phyloP scores from a whole-genome alignment of 371 early-diverging fungal species.

The Syncephalis plumigaleata region DNA sequence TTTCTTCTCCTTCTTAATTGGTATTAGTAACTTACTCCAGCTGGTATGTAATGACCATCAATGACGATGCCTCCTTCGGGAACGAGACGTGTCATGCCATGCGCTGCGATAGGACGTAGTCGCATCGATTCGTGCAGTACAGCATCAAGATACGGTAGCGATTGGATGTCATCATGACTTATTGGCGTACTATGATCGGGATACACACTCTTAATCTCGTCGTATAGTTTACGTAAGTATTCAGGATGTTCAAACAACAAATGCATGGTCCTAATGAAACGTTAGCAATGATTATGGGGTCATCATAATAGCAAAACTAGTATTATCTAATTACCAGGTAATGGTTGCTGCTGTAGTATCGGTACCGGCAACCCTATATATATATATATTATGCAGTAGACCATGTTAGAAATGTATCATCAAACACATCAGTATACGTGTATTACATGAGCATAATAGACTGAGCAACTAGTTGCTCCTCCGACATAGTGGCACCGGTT shows the following conservation, averaged over 20 bases:
- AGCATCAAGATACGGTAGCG: slow-evolving; percentile 16
- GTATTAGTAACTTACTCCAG: slow-evolving; percentile 1
- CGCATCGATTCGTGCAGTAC: slow-evolving; percentile 18
- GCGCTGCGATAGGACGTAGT: slow-evolving; percentile 8
- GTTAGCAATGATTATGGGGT: no score
- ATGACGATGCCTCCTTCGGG: slow-evolving; percentile 11
- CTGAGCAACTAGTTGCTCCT: not conserved
- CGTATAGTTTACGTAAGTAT: not conserved
- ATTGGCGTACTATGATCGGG: not conserved
- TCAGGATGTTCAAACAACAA: not conserved
- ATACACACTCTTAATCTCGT: not conserved
- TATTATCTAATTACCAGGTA: not conserved
- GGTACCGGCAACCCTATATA: not conserved
- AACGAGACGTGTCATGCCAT: slow-evolving; percentile 9
- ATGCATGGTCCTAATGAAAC: no score
- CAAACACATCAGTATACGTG: no score
- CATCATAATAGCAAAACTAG: no score
- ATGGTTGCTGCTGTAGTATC: not conserved
- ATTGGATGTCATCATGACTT: not conserved
- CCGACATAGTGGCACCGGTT: not conserved
- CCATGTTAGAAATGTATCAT: not conserved
- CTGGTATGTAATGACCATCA: slow-evolving; percentile 7
- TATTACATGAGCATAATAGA: not conserved
- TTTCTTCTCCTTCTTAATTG: no score
- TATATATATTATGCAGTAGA: not conserved